Conservation (phyloP, 208 protist genomes). For the Porcisia deanei region DNA sequence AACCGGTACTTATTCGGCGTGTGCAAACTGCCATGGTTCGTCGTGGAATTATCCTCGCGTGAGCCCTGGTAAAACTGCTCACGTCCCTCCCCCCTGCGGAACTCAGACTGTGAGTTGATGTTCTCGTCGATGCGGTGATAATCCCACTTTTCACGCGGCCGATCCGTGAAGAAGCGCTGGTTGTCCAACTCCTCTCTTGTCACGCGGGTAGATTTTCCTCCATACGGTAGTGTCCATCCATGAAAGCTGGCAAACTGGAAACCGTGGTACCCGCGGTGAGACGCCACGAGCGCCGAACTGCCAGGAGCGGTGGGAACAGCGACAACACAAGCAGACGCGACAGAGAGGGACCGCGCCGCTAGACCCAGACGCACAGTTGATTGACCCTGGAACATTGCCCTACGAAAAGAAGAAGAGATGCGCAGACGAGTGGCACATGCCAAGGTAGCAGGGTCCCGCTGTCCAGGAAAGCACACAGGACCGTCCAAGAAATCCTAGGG, state of each 20-base stretch:
- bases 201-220: conserved; percentile 42
- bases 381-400: conserved; percentile 1
- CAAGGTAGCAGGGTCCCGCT: neutral
- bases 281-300: neutral
- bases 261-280: conserved; percentile 54
- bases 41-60: conserved; percentile 81
- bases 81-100: conserved; percentile 62
- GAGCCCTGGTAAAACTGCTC: conserved; percentile 73
- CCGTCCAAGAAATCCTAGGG: neutral
- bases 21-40: conserved; percentile 66
- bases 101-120: conserved; percentile 86
- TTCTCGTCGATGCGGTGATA: conserved; percentile 90
- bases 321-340: neutral
- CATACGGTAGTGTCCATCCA: conserved; percentile 81
- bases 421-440: neutral
- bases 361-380: neutral
- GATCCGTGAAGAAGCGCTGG: conserved; percentile 66
- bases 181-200: conserved; percentile 80
- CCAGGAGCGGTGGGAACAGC: neutral
- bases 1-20: conserved; percentile 82
- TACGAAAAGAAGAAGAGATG: neutral
- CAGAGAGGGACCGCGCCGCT: neutral
- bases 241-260: conserved; percentile 81
- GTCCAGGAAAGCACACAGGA: no score
- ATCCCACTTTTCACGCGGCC: conserved; percentile 76